Percentiles rank a stretch among this genome's conserved stretches.
Conservation (phyloP, 192 early-diverging fungal genomes). For the Geranomyces michiganensis region DNA sequence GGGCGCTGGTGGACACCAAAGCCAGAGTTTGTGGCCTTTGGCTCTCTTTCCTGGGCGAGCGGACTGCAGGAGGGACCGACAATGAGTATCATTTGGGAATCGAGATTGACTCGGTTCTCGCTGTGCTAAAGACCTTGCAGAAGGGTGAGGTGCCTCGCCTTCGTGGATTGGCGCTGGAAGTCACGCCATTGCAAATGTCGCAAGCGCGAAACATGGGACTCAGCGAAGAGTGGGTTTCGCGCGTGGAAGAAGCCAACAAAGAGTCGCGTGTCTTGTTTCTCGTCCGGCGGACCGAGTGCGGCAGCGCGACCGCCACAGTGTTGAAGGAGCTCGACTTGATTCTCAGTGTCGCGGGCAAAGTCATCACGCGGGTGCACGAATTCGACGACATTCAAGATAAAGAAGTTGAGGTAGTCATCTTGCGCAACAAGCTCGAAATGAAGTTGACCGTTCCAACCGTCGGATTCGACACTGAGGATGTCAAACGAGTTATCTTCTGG, state of each 20-base stretch:
- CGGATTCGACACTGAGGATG: conserved; percentile 42
- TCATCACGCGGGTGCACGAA: conserved; percentile 40
- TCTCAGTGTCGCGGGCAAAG: conserved; percentile 42
- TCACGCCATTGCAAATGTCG: conserved; percentile 48
- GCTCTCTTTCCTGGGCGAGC: conserved; percentile 76
- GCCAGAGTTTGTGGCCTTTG: conserved; percentile 75
- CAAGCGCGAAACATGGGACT: conserved; percentile 56
- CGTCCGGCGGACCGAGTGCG: conserved; percentile 48
- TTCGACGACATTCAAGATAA: conserved; percentile 32
- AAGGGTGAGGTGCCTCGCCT: conserved; percentile 24
- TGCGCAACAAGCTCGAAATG: conserved; percentile 75
- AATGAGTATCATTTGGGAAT: conserved; percentile 48
- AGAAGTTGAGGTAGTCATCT: conserved; percentile 45
- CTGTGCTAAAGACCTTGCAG: conserved; percentile 41
- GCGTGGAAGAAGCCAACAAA: conserved; percentile 47
- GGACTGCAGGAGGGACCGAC: conserved; percentile 61
- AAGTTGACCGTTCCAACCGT: conserved; percentile 68
- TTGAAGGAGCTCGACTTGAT: conserved; percentile 58
- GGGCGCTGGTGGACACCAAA: conserved; percentile 67
- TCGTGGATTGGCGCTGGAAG: conserved; percentile 51
- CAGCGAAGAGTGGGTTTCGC: conserved; percentile 47
- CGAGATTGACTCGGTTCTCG: conserved; percentile 29
- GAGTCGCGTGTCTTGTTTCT: conserved; percentile 50
- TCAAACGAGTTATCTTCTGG: conserved; percentile 76
- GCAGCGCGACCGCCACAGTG: conserved; percentile 34